These are phyloP conservation scores for Lentinula novae-zelandiae DNA, from an alignment of 1,284 basidiomycete species.

Conservation along the genomic window DNA sequence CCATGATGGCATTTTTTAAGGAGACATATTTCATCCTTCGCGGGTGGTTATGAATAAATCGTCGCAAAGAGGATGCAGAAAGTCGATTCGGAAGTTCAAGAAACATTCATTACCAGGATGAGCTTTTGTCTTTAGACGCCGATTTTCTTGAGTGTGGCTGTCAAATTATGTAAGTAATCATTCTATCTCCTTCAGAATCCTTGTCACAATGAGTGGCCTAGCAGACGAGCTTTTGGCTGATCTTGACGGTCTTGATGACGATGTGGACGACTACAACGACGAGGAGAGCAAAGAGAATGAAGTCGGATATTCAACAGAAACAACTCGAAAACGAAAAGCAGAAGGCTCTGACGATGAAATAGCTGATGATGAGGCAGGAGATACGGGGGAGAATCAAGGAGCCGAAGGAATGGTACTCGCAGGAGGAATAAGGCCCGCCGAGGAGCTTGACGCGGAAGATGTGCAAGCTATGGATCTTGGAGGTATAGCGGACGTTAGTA, in stretches of 20 bases:
- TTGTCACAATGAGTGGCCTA: slow-evolving; percentile 59
- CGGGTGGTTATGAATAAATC: neutral
- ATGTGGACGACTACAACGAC: slow-evolving; percentile 54
- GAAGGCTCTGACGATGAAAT: slow-evolving; percentile 47
- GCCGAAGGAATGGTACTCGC: slow-evolving; percentile 73
- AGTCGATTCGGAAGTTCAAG: neutral
- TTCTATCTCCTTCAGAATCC: neutral
- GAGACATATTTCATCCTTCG: slow-evolving; percentile 14
- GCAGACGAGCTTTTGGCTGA: slow-evolving; percentile 89
- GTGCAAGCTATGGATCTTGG: slow-evolving; percentile 91
- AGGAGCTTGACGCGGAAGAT: slow-evolving; percentile 90
- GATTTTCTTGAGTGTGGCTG: neutral
- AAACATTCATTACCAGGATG: slow-evolving; percentile 5
- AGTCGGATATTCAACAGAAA: slow-evolving; percentile 23
- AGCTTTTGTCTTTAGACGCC: neutral
- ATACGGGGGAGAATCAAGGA: slow-evolving; percentile 36
- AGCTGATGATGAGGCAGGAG: slow-evolving; percentile 44
- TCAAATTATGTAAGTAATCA: neutral
- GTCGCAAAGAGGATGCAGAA: neutral
- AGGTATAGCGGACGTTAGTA: slow-evolving; percentile 77
- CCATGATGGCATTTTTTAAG: slow-evolving; percentile 9
- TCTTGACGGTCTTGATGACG: slow-evolving; percentile 73
- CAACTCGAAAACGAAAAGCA: slow-evolving; percentile 61
- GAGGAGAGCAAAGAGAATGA: slow-evolving; percentile 31
- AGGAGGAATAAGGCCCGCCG: slow-evolving; percentile 88